These are phyloP conservation scores for Tylopilus sp. DNA, from an alignment of 768 basidiomycete genomes.

Conservation along the genomic window DNA sequence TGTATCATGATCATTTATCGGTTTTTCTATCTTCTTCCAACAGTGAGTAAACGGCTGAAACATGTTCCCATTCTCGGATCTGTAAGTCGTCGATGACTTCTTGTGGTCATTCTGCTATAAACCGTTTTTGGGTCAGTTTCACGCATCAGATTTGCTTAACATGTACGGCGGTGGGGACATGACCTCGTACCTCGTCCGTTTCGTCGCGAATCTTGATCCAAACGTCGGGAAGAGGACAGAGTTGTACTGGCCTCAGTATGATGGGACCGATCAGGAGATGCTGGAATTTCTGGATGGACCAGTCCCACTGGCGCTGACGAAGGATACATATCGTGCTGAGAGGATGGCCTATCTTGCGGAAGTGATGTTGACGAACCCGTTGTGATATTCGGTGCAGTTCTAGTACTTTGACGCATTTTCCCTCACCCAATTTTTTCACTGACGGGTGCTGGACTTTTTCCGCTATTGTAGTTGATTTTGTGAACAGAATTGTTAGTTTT, in stretches of 20 bases:
- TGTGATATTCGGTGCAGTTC: too few species aligned
- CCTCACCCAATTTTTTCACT: too few species aligned
- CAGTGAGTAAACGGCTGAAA: constrained; percentile 50
- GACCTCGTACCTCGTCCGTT: constrained; percentile 33
- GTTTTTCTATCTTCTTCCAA: too few species aligned
- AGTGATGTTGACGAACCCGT: constrained; percentile 3
- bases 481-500: too few species aligned
- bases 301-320: constrained; percentile 32
- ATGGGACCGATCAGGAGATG: constrained; percentile 22
- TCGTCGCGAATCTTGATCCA: constrained; percentile 31
- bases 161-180: constrained; percentile 42
- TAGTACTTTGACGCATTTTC: too few species aligned
- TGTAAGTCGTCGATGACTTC: too few species aligned
- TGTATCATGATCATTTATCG: too few species aligned
- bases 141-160: constrained; percentile 41
- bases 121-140: too few species aligned
- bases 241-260: constrained; percentile 45
- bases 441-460: too few species aligned
- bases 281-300: constrained; percentile 26
- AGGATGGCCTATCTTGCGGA: constrained; percentile 35
- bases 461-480: too few species aligned
- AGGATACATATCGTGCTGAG: constrained; percentile 42
- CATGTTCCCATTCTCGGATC: constrained; percentile 42
- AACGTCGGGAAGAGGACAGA: constrained; percentile 33
- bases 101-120: too few species aligned